A percentile compares a stretch with the other conserved stretches of the same genome.
Conservation (phyloP, 352 stramenopile genomes). For the Phytophthora palmivora region DNA sequence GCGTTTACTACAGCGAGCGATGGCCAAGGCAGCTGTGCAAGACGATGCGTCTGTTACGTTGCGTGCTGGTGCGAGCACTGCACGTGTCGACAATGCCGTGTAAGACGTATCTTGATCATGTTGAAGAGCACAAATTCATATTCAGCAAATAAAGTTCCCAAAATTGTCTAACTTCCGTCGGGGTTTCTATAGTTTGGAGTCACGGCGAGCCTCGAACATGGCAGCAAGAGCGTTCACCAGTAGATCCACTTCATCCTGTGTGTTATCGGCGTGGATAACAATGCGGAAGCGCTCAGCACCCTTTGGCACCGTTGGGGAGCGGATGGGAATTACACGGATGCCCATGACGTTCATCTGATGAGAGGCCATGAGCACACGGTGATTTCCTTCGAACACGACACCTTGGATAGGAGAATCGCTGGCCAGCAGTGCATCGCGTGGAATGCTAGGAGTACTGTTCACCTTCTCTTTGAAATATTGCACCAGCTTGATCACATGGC, state of each 20-base stretch:
- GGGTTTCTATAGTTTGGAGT: slow-evolving; percentile 47
- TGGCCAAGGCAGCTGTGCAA: slow-evolving; percentile 72
- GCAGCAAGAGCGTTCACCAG: slow-evolving; percentile 59
- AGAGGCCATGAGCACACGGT: slow-evolving; percentile 84
- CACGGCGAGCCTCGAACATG: slow-evolving; percentile 46
- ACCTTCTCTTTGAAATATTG: slow-evolving; percentile 84
- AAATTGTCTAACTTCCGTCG: slow-evolving; percentile 10
- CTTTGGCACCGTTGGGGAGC: slow-evolving; percentile 94
- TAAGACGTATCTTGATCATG: slow-evolving; percentile 34
- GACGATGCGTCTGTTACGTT: slow-evolving; percentile 69
- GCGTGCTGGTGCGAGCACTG: slow-evolving; percentile 53
- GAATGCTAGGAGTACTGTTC: slow-evolving; percentile 42
- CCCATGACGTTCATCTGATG: slow-evolving; percentile 59
- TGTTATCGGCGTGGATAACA: slow-evolving; percentile 96
- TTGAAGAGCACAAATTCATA: slow-evolving; percentile 15
- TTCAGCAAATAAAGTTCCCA: slow-evolving; percentile 30
- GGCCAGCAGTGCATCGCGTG: slow-evolving; percentile 51
- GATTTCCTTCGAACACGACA: slow-evolving; percentile 93
- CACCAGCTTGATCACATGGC: slow-evolving; percentile 65
- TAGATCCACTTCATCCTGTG: slow-evolving; percentile 78
- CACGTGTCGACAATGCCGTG: slow-evolving; percentile 75
- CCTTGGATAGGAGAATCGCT: slow-evolving; percentile 95
- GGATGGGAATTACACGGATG: slow-evolving; percentile 95
- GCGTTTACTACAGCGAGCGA: slow-evolving; percentile 73
- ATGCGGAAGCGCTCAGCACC: slow-evolving; percentile 96